Base-by-base conservation (phyloP, 306 rosid genomes). In the Betula pendula region DNA sequence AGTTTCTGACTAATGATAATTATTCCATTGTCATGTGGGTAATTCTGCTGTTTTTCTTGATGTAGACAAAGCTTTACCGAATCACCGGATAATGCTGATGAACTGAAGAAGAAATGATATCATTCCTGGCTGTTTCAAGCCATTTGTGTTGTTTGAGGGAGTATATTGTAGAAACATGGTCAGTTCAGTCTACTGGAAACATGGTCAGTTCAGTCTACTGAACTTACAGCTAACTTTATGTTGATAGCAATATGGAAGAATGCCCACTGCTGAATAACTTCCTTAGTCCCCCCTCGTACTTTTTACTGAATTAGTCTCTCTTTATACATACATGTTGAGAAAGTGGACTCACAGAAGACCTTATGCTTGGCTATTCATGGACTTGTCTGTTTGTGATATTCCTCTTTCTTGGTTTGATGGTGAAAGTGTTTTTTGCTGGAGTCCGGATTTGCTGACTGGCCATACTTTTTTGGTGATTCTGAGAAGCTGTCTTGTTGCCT, bases 11-110 rank as follows among this genome's bases (percentile, higher is more conserved):
- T 35, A 0, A 38, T 3, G n/a, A 43, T 45, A 5, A 19, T 59
- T 55, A 33, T 24, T 40, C 19, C 43, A 66, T 44, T 86, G 68
- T 78, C 68, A 45, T 76, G 75, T 29, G 88, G 85, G 87, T 79
- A 25, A 35, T 43, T 70, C 31, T 68, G 20, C 77, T 48, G 0
- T 42, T 73, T 51, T 43, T 58, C 69, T 68, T 58, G 22, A 63
- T 80, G 81, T 15, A 88, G 87, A 81, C 66, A 74, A 63, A 43
- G 55, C 71, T 62, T 20, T 56, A 10, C 42, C 42, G 1, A 8
- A 38, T 38, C 65, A 10, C 42, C 42, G 1, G 42, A 38, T 38
- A 38, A 38, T 38, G 47, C 58, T 68, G 62, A 63, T 52, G 72
- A 70, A 53, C 65, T 68, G 70, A 76, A 77, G 70, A 76, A 77